Base-by-base conservation (phyloP, 306 rosid species). In the Rosa lucieae region DNA sequence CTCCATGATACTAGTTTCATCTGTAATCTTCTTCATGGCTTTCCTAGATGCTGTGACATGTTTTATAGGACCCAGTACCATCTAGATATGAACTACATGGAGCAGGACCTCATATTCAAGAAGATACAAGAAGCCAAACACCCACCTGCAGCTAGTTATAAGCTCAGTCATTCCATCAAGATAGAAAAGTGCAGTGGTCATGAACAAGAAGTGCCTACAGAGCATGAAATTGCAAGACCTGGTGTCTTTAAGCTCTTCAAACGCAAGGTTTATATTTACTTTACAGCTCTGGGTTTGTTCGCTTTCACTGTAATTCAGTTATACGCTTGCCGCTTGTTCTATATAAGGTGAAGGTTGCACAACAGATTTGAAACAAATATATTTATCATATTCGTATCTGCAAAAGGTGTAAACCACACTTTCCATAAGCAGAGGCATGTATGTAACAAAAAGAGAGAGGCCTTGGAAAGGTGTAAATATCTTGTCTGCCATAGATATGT, bases 21-120 rank as follows among this genome's bases (percentile, higher is more conserved):
- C 73, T 18, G 8, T 77, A 18, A 37, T 77, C 35, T 65, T 46
- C 51, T 77, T 77, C 55, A 49, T 77, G 18, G 9, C 63, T 42
- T 63, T 77, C 42, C 14, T 77, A 32, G 63, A 77, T 3, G 63
- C 63, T 0, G 63, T 77, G n/a, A 48, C 1, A 77, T 23, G 73
- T 63, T 77, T 66, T 77, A 77, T 8, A 9, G 51, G 72, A 20
- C 15, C 18, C 73, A 35, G 48, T 77, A 47, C 51, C 2, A 65
- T 18, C 55, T 77, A 37, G 80, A 77, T 17, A 2, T 77, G 6
- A 77, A 46, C 51, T 65, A 39, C 6, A 35, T 77, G 46, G 73
- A 77, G 39, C 65, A 0, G 68, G 62, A 77, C 17, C 18, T n/a
- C 35, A 2, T 63, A 11, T 40, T 18, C 6, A 47, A 0, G 39